A percentile compares a stretch with the other conserved stretches of the same genome.
phyloP scores from a whole-genome alignment of 805 yeast genomes.

The Teunomyces atbi region DNA sequence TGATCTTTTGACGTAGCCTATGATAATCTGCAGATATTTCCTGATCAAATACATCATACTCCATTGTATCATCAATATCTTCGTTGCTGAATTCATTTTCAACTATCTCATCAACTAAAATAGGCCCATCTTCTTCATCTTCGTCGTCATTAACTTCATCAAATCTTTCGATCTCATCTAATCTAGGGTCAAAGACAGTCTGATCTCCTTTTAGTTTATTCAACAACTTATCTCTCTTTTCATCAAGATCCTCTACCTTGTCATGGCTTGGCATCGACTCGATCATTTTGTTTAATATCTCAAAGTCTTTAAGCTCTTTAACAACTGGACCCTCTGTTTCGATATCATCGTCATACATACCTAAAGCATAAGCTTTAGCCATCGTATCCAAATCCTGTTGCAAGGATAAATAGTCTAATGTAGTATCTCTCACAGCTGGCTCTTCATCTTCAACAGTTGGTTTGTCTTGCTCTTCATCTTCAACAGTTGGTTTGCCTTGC shows the following conservation, averaged over 20 bases:
- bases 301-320: constrained; percentile 53
- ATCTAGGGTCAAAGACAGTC: constrained; percentile 7
- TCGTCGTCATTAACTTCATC: constrained; percentile 30
- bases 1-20: constrained; percentile 50
- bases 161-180: constrained; percentile 21
- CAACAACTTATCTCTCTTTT: constrained; percentile 1
- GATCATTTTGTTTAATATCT: constrained; percentile 46
- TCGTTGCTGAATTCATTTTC: constrained; percentile 31
- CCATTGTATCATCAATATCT: constrained; percentile 16
- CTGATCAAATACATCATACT: constrained; percentile 32
- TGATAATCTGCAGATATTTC: constrained; percentile 58
- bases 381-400: constrained; percentile 51
- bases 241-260: constrained; percentile 3
- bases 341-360: constrained; percentile 60
- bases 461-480: constrained; percentile 14
- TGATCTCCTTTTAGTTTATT: background rate
- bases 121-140: constrained; percentile 36
- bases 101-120: constrained; percentile 42
- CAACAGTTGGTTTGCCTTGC: constrained; percentile 22
- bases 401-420: constrained; percentile 38
- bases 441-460: constrained; percentile 12
- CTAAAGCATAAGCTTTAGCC: constrained; percentile 60
- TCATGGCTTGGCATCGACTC: constrained; percentile 29
- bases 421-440: constrained; percentile 18
- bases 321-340: constrained; percentile 56